Evolutionary conservation across 2,329 filamentous ascomycete species (phyloP).

Genomic region (Phialemoniopsis sp.): DNA sequence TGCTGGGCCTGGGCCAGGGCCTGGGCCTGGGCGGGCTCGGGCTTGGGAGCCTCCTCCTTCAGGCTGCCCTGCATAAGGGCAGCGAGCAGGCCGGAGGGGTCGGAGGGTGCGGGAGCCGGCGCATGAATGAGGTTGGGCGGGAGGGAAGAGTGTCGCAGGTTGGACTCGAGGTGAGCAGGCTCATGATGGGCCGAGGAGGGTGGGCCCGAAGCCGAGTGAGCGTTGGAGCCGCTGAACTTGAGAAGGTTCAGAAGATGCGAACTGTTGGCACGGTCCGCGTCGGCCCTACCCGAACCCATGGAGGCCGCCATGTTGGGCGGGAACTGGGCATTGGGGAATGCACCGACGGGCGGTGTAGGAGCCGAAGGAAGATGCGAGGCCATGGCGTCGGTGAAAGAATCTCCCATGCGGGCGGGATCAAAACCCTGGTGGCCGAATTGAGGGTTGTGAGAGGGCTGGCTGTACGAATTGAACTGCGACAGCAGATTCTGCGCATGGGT

Average conservation of each 20-base stretch:
- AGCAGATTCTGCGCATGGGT: slow-evolving; percentile 18
- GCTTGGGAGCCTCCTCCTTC: slow-evolving; percentile 39
- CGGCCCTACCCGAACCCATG: slow-evolving; percentile 39
- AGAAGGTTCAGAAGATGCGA: slow-evolving; percentile 52
- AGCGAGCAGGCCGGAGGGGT: slow-evolving; percentile 54
- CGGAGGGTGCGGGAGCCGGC: slow-evolving; percentile 50
- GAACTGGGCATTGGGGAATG: slow-evolving; percentile 32
- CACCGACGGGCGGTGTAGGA: slow-evolving; percentile 37
- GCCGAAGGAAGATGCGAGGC: slow-evolving; percentile 33
- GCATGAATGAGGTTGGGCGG: slow-evolving; percentile 43
- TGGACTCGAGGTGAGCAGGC: slow-evolving; percentile 19
- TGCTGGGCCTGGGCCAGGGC: slow-evolving; percentile 14
- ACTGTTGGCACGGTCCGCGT: slow-evolving; percentile 9
- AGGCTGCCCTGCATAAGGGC: slow-evolving; percentile 56
- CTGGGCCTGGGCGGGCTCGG: slow-evolving; percentile 22
- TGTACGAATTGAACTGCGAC: slow-evolving; percentile 22
- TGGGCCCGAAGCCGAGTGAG: slow-evolving; percentile 8
- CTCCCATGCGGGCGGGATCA: slow-evolving; percentile 19
- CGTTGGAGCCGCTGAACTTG: slow-evolving; percentile 48
- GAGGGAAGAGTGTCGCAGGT: slow-evolving; percentile 17
- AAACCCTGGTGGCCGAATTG: slow-evolving; percentile 18
- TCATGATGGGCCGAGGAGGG: slow-evolving; percentile 10
- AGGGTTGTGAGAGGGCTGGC: slow-evolving; percentile 14
- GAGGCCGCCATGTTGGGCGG: slow-evolving; percentile 38
- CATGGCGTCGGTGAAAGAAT: slow-evolving; percentile 7